Evolutionary conservation across 2,329 filamentous ascomycete species (phyloP).

Genomic region (Emergomyces africanus): DNA sequence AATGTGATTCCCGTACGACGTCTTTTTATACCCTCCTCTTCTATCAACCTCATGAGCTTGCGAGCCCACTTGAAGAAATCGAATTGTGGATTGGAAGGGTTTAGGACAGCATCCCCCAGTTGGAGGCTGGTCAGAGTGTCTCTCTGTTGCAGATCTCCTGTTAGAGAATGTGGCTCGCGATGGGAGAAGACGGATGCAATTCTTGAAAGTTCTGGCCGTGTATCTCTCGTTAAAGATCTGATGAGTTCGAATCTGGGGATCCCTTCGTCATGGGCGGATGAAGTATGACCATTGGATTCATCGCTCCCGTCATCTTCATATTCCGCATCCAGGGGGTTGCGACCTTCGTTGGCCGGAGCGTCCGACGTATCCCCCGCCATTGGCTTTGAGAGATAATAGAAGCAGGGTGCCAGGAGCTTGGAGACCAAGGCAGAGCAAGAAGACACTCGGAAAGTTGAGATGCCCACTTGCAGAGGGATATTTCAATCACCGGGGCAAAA

Average conservation of each 20-base stretch:
- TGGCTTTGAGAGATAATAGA: background rate
- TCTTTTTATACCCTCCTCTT: slow-evolving; percentile 43
- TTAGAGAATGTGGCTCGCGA: background rate
- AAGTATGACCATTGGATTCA: background rate
- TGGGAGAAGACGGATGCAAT: slow-evolving; percentile 11
- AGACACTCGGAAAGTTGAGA: background rate
- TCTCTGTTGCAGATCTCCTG: slow-evolving; percentile 10
- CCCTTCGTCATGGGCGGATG: background rate
- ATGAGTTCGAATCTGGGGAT: background rate
- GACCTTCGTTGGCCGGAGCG: background rate
- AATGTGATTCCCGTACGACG: slow-evolving; percentile 49
- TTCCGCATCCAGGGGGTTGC: background rate
- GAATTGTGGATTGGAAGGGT: slow-evolving; percentile 40
- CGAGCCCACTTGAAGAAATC: slow-evolving; percentile 42
- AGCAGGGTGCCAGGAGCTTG: background rate
- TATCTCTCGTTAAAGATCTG: slow-evolving; percentile 11
- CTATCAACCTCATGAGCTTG: slow-evolving; percentile 38
- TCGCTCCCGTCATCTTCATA: background rate
- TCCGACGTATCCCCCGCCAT: background rate
- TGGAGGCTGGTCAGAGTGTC: slow-evolving; percentile 29
- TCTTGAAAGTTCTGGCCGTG: slow-evolving; percentile 6
- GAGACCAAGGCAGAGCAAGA: background rate
- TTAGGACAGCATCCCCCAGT: slow-evolving; percentile 37
- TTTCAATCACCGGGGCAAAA: background rate
- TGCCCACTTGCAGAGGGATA: background rate